Base-by-base conservation (phyloP, 2,329 filamentous ascomycete genomes). In the Verticillium albo-atrum region DNA sequence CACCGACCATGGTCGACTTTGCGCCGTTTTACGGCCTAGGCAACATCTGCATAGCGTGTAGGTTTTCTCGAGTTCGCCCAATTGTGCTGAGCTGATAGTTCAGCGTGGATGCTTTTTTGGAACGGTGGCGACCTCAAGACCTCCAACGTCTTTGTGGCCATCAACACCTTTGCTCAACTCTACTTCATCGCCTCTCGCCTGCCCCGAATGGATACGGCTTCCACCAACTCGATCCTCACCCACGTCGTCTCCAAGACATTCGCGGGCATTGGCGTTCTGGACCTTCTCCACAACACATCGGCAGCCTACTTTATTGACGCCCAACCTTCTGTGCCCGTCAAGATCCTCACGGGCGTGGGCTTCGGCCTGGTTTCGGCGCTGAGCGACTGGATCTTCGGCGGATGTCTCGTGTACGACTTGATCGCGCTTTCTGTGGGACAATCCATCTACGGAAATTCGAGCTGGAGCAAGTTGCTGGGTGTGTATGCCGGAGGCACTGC, bases 51-150 rank as follows among this genome's bases (percentile, higher is more conserved):
- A 86, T 86, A 60, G 83, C 82, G 37, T 80, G 82, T 79, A 69
- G 63, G 78, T 74, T 25, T 17, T 28, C 17, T 34, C 26, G 14
- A 25, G 12, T 55, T 12, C n/a, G 7, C 9, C 1, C 2, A 10
- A 3, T 17, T 17, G 7, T 10, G 20, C 9, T 51, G 14, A 25
- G 28, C 54, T 37, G 30, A 55, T 35, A 3, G 12, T 20, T 32
- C 57, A 78, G 77, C 78, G 3, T 85, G 83, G 83, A 85, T 86
- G 82, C 77, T 86, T 64, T 85, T 85, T 73, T 87, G 83, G 83
- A 86, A 86, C 64, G 64, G 74, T 1, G 75, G 77, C 3, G 67
- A 77, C 25, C 75, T 87, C 5, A 76, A 79, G 58, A 76, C 76
- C 0, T 74, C 80, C 27, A 84, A 86, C 64, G 63, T 82, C 32